Evolutionary conservation across 2,329 filamentous ascomycete species (phyloP), one percentile per base, ranked within the genome.

Genomic region (Exophiala lecanii-corni): DNA sequence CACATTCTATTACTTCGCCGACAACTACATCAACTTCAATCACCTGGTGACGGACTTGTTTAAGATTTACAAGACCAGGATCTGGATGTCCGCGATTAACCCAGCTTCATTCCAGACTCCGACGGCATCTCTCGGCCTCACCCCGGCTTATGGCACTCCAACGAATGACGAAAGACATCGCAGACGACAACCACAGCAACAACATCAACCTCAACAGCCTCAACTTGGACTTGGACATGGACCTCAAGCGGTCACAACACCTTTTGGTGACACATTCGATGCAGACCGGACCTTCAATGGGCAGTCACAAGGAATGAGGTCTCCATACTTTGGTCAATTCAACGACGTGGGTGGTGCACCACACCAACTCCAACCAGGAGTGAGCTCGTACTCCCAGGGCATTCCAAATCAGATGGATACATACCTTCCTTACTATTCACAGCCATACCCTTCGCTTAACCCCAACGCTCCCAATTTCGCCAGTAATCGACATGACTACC

Each of bases 71-170:
- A 98, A 98, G 72, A 95, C 91, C 16, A 81, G 94, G 56, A 98
- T 98, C 58, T 98, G 92, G 92, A 95, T 98, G 87, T 97, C 91
- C 3, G 92, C 92, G 3, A 94, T 98, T 65, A 98, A 98, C 62
- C 92, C 92, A 5, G 92, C 91, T 4, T 96, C 91, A 0, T 96
- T 97, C 64, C 86, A 86, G 17, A 89, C 82, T 50, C 84, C 86
- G 13, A 81, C 80, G 2, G 72, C 86, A 36, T 55, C 54, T 4
- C 50, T 55, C 9, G 84, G 84, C 18, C 70, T 89, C 16, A 81
- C 83, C 60, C 79, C 82, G 16, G 42, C 46, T 9, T 54, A 54
- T 21, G 41, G 43, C n/a, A 38, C 42, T 13, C 41, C 49, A 19
- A 41, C 46, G 18, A 45, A 41, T 21, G 48, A 53, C 13, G 49